phyloP scores from a whole-genome alignment of 257 asterid species.

The Hygrophila difformis region DNA sequence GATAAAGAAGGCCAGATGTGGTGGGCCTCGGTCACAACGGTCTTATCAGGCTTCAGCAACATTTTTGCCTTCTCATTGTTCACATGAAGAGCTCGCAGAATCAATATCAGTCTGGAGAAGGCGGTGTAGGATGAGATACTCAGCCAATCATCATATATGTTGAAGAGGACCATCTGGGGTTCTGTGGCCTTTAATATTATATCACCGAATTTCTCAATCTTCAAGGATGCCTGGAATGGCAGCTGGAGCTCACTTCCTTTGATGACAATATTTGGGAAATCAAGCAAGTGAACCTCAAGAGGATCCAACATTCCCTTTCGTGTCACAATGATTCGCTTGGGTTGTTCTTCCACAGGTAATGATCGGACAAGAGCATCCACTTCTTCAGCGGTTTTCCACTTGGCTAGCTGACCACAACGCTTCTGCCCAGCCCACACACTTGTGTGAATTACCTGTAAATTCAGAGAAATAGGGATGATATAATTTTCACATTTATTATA shows the following conservation, averaged over 20 bases:
- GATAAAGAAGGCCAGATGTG: slow-evolving; percentile 97
- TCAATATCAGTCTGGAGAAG: slow-evolving; percentile 87
- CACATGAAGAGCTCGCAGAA: slow-evolving; percentile 88
- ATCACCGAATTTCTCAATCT: slow-evolving; percentile 98
- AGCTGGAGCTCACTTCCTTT: slow-evolving; percentile 97
- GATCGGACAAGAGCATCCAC: slow-evolving; percentile 98
- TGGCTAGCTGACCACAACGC: slow-evolving; percentile 96
- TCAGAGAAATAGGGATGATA: neutral
- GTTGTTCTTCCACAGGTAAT: slow-evolving; percentile 96
- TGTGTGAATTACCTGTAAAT: slow-evolving; percentile 86
- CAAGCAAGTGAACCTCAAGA: slow-evolving; percentile 94
- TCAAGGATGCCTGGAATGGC: slow-evolving; percentile 99
- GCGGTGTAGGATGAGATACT: slow-evolving; percentile 96
- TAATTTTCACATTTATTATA: too few relatives aligned
- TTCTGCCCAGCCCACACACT: slow-evolving; percentile 99
- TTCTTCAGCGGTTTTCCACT: slow-evolving; percentile 99
- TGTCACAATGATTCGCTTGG: slow-evolving; percentile 93
- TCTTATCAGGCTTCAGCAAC: slow-evolving; percentile 98
- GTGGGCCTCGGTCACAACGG: slow-evolving; percentile 85
- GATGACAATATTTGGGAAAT: slow-evolving; percentile 93
- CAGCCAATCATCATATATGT: slow-evolving; percentile 98
- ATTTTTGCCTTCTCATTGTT: slow-evolving; percentile 96
- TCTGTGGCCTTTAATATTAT: slow-evolving; percentile 94
- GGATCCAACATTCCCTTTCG: slow-evolving; percentile 99
- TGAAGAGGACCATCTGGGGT: slow-evolving; percentile 97